These are phyloP conservation scores for Santalum album DNA, from an alignment of 164 flowering plant genomes.

Conservation along the genomic window DNA sequence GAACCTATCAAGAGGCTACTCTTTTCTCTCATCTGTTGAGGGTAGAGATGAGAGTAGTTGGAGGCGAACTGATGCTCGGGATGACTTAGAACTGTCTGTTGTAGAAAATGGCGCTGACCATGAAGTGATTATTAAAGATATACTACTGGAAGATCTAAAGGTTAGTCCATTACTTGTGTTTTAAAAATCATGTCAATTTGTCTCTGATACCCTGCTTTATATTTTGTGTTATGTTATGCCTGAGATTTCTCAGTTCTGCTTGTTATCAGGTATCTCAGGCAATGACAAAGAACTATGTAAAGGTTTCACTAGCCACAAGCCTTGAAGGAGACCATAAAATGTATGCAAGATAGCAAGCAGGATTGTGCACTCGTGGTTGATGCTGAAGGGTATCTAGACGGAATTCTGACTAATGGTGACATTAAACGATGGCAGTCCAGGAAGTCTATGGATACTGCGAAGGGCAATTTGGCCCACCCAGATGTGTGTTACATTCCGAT, in stretches of 20 bases:
- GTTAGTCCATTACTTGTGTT: conserved; percentile 22
- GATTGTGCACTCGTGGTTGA: conserved; percentile 70
- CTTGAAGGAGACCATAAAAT: conserved; percentile 53
- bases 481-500: conserved; percentile 45
- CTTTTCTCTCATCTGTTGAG: conserved; percentile 46
- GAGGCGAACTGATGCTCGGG: conserved; percentile 28
- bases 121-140: conserved; percentile 42
- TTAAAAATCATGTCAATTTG: not conserved
- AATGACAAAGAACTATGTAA: conserved; percentile 63
- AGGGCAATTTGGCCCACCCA: conserved; percentile 26
- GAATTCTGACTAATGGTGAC: conserved; percentile 81
- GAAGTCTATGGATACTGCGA: conserved; percentile 30
- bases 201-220: not conserved
- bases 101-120: conserved; percentile 27
- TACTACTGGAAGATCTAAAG: conserved; percentile 66
- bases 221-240: not conserved
- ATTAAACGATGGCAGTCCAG: conserved; percentile 44
- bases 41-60: conserved; percentile 39
- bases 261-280: conserved; percentile 70
- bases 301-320: conserved; percentile 36
- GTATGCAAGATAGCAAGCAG: conserved; percentile 56
- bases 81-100: conserved; percentile 55
- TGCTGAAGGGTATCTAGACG: conserved; percentile 69
- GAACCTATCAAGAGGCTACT: conserved; percentile 44
- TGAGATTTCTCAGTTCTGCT: not conserved